phyloP scores from a whole-genome alignment of 1,284 basidiomycete species.

The Rhodotorula sp. region DNA sequence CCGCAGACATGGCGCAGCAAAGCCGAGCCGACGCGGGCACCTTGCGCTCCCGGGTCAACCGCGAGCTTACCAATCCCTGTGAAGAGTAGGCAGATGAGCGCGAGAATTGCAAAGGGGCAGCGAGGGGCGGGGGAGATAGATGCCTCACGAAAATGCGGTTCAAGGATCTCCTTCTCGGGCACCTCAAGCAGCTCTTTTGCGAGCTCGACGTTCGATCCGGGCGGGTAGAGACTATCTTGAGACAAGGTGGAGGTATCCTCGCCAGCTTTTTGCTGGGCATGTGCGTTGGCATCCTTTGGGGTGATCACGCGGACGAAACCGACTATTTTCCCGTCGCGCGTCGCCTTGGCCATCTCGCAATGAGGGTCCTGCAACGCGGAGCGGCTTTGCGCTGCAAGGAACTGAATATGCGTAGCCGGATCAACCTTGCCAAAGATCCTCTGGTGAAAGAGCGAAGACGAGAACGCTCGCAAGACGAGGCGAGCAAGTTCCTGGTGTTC shows the following conservation, averaged over 20 bases:
- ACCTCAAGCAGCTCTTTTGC: not conserved
- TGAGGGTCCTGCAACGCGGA: not conserved
- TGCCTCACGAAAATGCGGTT: slow-evolving; percentile 1
- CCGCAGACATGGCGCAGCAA: slow-evolving; percentile 14
- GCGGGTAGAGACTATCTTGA: not conserved
- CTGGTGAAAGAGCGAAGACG: not conserved
- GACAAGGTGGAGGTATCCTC: too few relatives aligned
- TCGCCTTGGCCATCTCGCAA: slow-evolving; percentile 8
- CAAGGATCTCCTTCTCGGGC: not conserved
- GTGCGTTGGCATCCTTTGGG: not conserved
- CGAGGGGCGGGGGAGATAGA: not conserved
- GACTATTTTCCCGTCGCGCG: not conserved
- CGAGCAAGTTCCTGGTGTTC: slow-evolving; percentile 1
- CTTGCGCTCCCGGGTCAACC: slow-evolving; percentile 11
- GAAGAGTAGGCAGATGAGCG: not conserved
- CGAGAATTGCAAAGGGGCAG: too few relatives aligned
- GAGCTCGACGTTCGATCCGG: slow-evolving; percentile 9
- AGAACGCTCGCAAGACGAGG: slow-evolving; percentile 5
- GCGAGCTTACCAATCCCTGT: slow-evolving; percentile 11
- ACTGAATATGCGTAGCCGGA: not conserved
- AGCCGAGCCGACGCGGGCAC: slow-evolving; percentile 10
- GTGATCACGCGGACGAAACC: slow-evolving; percentile 1
- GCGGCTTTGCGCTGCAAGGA: not conserved
- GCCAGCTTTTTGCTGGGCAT: not conserved
- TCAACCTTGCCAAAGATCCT: slow-evolving; percentile 6